phyloP scores from a whole-genome alignment of 306 rosid species.

The Alnus rubra region DNA sequence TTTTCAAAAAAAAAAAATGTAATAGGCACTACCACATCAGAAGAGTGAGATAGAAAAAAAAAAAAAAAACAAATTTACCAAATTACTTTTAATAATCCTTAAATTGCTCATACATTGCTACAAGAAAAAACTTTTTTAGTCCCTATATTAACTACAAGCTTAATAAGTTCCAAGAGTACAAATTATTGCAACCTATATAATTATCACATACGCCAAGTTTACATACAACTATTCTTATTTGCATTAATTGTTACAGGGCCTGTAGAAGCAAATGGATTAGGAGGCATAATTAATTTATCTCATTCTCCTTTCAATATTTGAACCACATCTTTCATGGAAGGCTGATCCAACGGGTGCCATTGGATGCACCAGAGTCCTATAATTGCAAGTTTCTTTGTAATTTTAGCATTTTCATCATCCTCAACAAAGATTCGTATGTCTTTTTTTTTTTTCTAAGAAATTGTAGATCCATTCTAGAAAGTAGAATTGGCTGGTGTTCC shows the following conservation, averaged over 20 bases:
- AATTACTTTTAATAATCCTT: too few relatives aligned
- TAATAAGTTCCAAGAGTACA: too few relatives aligned
- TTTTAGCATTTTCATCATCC: neutral
- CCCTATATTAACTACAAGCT: too few relatives aligned
- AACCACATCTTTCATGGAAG: slow-evolving; percentile 34
- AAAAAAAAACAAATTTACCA: too few relatives aligned
- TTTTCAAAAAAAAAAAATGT: too few relatives aligned
- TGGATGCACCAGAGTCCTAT: slow-evolving; percentile 52
- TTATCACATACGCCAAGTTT: neutral
- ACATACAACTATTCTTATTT: neutral
- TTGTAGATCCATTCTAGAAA: slow-evolving; percentile 45
- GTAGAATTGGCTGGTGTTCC: neutral
- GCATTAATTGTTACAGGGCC: neutral
- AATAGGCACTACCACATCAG: too few relatives aligned
- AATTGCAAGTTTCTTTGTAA: slow-evolving; percentile 32
- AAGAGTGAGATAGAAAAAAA: too few relatives aligned
- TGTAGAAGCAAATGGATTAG: slow-evolving; percentile 27
- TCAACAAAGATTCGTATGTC: neutral
- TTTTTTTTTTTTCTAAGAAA: slow-evolving; percentile 14
- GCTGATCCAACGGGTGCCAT: slow-evolving; percentile 43
- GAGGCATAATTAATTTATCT: slow-evolving; percentile 24
- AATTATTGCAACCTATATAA: too few relatives aligned
- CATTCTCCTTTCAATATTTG: slow-evolving; percentile 39
- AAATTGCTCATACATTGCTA: too few relatives aligned
- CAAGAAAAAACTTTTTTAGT: too few relatives aligned